Conservation (phyloP, 2,329 filamentous ascomycete genomes). For the Colletotrichum navitas region DNA sequence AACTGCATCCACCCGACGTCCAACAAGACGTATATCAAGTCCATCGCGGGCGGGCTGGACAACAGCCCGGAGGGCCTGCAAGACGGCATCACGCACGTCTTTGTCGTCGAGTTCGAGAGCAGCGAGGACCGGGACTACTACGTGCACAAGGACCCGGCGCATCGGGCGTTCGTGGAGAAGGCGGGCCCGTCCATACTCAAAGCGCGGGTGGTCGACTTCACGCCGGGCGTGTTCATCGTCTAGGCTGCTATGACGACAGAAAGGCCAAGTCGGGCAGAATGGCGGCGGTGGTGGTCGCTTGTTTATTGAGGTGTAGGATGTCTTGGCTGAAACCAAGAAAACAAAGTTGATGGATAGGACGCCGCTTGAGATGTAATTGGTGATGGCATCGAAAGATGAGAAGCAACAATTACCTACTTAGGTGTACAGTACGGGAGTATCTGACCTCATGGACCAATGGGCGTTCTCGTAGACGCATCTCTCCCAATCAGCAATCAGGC, state of each 20-base stretch:
- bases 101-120: constrained; percentile 75
- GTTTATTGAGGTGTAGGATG: background rate
- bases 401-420: background rate
- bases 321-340: background rate
- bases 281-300: background rate
- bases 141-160: constrained; percentile 72
- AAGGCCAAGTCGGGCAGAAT: background rate
- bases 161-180: constrained; percentile 69
- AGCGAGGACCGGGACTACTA: constrained; percentile 78
- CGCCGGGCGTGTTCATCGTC: constrained; percentile 55
- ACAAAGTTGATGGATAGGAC: background rate
- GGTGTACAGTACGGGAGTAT: no score
- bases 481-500: no score
- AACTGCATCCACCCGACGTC: constrained; percentile 72
- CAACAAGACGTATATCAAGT: constrained; percentile 70
- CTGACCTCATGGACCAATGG: no score
- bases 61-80: constrained; percentile 72
- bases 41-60: constrained; percentile 69
- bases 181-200: constrained; percentile 63
- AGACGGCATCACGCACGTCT: constrained; percentile 75
- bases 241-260: background rate
- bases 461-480: no score
- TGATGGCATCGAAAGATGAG: background rate
- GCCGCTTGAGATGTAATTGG: background rate
- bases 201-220: constrained; percentile 72